phyloP scores from a whole-genome alignment of 1,139 yeast genomes.

The Candida tunisiensis region DNA sequence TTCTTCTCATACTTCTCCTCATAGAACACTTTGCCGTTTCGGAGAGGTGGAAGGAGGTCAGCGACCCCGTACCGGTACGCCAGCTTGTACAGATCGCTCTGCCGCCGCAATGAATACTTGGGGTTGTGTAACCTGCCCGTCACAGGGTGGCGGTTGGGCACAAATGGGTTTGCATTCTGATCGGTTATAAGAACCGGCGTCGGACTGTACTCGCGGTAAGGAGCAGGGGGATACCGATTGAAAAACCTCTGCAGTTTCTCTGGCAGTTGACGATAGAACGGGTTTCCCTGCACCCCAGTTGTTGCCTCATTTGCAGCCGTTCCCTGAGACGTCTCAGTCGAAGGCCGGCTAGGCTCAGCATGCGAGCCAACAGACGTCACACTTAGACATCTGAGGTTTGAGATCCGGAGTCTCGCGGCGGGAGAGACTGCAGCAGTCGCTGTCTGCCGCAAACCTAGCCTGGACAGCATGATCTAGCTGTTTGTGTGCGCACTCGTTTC shows the following conservation, averaged over 20 bases:
- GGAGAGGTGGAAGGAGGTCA: conserved; percentile 62
- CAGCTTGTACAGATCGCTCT: conserved; percentile 68
- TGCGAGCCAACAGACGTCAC: too few relatives aligned
- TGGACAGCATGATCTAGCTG: too few relatives aligned
- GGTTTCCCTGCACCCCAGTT: conserved; percentile 7
- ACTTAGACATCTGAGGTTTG: too few relatives aligned
- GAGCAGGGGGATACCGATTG: conserved; percentile 71
- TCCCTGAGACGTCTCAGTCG: conserved; percentile 7
- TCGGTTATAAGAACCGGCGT: conserved; percentile 53
- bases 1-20: conserved; percentile 60
- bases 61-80: conserved; percentile 71
- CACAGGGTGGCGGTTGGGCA: conserved; percentile 71
- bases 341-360: too few relatives aligned
- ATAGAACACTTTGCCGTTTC: conserved; percentile 52
- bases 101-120: conserved; percentile 64
- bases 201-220: conserved; percentile 47
- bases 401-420: too few relatives aligned
- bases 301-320: conserved; percentile 4
- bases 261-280: conserved; percentile 35
- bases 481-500: too few relatives aligned
- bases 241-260: conserved; percentile 58
- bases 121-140: conserved; percentile 69
- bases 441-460: too few relatives aligned
- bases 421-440: too few relatives aligned
- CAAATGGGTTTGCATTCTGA: conserved; percentile 68